Conservation (phyloP, 73 alveolate species). For the Paramecium primaurelia region DNA sequence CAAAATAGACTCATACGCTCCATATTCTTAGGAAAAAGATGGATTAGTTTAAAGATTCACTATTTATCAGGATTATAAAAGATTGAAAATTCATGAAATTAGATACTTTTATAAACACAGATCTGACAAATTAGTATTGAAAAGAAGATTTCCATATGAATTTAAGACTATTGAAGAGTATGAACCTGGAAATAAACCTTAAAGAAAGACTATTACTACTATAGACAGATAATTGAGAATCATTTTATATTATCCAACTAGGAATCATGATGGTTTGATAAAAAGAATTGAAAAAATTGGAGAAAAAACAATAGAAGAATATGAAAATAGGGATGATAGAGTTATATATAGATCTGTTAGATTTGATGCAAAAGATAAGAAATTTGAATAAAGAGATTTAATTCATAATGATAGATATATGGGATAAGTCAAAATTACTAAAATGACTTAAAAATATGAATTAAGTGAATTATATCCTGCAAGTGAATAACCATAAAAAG, state of each 20-base stretch:
- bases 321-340: constrained; percentile 85
- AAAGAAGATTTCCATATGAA: constrained; percentile 87
- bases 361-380: constrained; percentile 7
- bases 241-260: constrained; percentile 81
- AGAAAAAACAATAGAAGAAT: constrained; percentile 80
- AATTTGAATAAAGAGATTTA: neutral
- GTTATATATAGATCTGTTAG: constrained; percentile 74
- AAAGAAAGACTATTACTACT: constrained; percentile 85
- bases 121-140: constrained; percentile 80
- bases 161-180: constrained; percentile 86
- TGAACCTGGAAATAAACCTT: constrained; percentile 78
- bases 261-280: constrained; percentile 86
- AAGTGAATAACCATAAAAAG: constrained; percentile 66
- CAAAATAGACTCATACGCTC: constrained; percentile 87
- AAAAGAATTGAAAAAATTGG: constrained; percentile 90
- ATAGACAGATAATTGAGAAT: constrained; percentile 78
- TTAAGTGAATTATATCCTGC: constrained; percentile 74
- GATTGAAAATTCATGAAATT: constrained; percentile 74
- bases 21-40: constrained; percentile 76
- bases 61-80: constrained; percentile 78
- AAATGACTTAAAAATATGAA: constrained; percentile 78
- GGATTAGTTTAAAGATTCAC: constrained; percentile 87
- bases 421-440: constrained; percentile 61
- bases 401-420: constrained; percentile 42
- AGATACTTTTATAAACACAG: constrained; percentile 77